phyloP scores from a whole-genome alignment of 495 filamentous ascomycete genomes.

The Cenococcum geophilum region DNA sequence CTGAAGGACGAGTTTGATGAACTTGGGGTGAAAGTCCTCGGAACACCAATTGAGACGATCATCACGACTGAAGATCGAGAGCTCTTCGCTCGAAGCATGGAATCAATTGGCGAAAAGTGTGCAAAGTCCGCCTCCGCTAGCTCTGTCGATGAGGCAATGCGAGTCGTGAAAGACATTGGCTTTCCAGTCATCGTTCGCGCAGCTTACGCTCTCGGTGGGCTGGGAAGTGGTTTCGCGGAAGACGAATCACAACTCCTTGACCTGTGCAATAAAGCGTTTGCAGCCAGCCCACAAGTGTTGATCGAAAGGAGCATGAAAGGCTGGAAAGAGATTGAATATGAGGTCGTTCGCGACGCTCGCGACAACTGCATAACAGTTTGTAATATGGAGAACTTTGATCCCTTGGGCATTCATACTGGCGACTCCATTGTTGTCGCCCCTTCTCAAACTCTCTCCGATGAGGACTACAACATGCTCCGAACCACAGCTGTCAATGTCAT shows the following conservation, averaged over 20 bases:
- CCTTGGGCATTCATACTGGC: conserved; percentile 91
- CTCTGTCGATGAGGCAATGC: conserved; percentile 76
- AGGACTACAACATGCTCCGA: conserved; percentile 98
- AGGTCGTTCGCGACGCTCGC: conserved; percentile 85
- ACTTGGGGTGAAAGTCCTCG: conserved; percentile 87
- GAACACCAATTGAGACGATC: conserved; percentile 95
- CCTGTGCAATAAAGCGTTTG: conserved; percentile 91
- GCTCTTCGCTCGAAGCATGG: conserved; percentile 95
- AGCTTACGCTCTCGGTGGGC: conserved; percentile 89
- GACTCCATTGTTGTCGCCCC: conserved; percentile 96
- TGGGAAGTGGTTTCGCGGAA: conserved; percentile 93
- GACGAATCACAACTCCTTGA: conserved; percentile 80
- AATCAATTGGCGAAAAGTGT: conserved; percentile 95
- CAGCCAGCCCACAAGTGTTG: conserved; percentile 89
- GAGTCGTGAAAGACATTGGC: conserved; percentile 77
- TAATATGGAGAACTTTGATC: conserved; percentile 99
- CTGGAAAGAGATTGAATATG: conserved; percentile 98
- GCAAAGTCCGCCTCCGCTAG: conserved; percentile 92
- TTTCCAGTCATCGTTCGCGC: conserved; percentile 97
- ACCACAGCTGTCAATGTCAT: conserved; percentile 95
- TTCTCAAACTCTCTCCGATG: conserved; percentile 90
- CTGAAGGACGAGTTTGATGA: conserved; percentile 90
- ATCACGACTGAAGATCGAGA: conserved; percentile 98
- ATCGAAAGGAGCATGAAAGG: conserved; percentile 99
- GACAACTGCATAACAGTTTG: conserved; percentile 99